Conservation (phyloP, 106 monocot genomes). For the Dendrobium officinale region DNA sequence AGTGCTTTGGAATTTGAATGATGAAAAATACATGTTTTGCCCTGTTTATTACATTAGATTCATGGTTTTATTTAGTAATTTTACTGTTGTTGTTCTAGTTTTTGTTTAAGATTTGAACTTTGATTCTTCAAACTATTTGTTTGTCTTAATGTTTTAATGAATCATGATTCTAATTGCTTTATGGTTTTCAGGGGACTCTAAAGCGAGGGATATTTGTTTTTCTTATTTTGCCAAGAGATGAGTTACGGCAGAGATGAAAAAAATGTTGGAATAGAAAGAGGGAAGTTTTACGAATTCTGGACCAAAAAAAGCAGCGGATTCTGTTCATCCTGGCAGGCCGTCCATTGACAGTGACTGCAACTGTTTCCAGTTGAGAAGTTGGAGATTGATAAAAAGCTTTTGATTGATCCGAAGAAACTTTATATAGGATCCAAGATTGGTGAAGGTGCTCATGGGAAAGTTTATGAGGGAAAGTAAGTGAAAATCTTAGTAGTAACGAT, state of each 20-base stretch:
- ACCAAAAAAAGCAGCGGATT: conserved; percentile 27
- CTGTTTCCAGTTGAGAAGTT: conserved; percentile 2
- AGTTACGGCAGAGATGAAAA: conserved; percentile 2
- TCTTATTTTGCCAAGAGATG: not conserved
- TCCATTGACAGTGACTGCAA: conserved; percentile 23
- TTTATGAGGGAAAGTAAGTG: conserved; percentile 92
- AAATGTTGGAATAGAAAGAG: conserved; percentile 16
- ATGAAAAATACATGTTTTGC: not conserved
- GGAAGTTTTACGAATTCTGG: conserved; percentile 21
- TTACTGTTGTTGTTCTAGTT: not conserved
- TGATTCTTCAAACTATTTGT: not conserved
- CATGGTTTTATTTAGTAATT: not conserved
- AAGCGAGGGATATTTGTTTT: not conserved
- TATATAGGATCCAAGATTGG: conserved; percentile 89
- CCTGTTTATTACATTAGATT: not conserved
- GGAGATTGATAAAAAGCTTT: conserved; percentile 62
- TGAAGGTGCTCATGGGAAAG: conserved; percentile 94
- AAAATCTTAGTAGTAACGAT: not conserved
- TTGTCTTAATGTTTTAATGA: not conserved
- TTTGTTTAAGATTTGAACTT: not conserved
- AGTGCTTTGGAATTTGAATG: not conserved
- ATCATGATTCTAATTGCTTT: not conserved
- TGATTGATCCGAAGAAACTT: conserved; percentile 72
- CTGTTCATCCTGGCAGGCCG: conserved; percentile 23
- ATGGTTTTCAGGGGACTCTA: not conserved